These are phyloP conservation scores for Paraglomus occultum DNA, from an alignment of 192 early-diverging fungal species.

Conservation along the genomic window DNA sequence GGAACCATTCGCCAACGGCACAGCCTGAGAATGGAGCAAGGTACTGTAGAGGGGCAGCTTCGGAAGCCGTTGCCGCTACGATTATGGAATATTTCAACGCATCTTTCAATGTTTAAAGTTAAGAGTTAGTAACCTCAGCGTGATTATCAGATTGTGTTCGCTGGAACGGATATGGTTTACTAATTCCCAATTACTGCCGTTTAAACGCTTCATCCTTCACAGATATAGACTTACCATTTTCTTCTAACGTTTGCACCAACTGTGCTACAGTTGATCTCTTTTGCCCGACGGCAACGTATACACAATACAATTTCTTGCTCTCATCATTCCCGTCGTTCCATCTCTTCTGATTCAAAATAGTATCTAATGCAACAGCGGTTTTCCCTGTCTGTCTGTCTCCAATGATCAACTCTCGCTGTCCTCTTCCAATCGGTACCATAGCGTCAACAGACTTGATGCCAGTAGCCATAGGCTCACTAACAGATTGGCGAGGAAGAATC, in stretches of 20 bases:
- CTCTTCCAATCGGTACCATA: slow-evolving; percentile 99
- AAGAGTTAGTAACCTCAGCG: no score
- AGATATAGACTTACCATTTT: slow-evolving; percentile 51
- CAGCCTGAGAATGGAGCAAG: slow-evolving; percentile 98
- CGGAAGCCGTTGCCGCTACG: slow-evolving; percentile 98
- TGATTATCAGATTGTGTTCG: no score
- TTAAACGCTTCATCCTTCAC: no score
- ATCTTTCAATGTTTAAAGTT: slow-evolving; percentile 43
- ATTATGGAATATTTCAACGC: slow-evolving; percentile 98
- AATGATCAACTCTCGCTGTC: slow-evolving; percentile 99
- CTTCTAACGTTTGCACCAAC: slow-evolving; percentile 97
- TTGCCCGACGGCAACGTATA: slow-evolving; percentile 99
- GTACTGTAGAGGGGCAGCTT: slow-evolving; percentile 98
- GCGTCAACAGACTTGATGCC: slow-evolving; percentile 99
- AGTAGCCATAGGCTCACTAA: slow-evolving; percentile 99
- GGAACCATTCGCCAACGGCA: slow-evolving; percentile 99
- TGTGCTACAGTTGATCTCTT: slow-evolving; percentile 99
- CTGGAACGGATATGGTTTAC: no score
- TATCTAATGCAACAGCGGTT: slow-evolving; percentile 98
- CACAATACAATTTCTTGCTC: slow-evolving; percentile 98
- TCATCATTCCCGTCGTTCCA: slow-evolving; percentile 96
- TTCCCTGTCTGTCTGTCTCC: slow-evolving; percentile 99
- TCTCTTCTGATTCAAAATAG: slow-evolving; percentile 99
- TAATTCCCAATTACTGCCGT: no score
- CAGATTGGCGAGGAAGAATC: slow-evolving; percentile 98